Evolutionary conservation across 2,329 filamentous ascomycete genomes (phyloP), one percentile per base, ranked within the genome.

Genomic region (Colletotrichum sp.): DNA sequence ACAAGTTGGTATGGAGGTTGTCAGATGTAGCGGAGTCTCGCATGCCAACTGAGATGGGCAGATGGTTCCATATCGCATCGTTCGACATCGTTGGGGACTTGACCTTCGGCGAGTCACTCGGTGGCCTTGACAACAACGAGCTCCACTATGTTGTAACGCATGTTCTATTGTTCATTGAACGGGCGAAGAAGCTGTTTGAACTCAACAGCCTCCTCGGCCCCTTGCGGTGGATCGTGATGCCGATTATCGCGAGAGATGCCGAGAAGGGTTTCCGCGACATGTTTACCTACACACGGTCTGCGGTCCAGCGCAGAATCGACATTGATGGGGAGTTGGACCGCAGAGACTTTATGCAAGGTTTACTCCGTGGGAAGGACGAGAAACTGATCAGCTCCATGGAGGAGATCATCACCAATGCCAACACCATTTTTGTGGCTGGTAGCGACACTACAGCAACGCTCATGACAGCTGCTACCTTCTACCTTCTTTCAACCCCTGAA

Each of bases 381-480:
- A 72, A 24, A 68, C 64, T 36, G 32, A 66, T 65, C 24, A 57
- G 2, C 13, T 66, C 68, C 9, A 66, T 57, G n/a, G 60, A 71
- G 10, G 68, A 71, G 60, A 66, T 57, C 13, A 26, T 71, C 32
- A 57, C 68, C 12, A 57, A 71, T 18, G 32, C 64, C 13, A 72
- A 67, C 12, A 68, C 64, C 18, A 24, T 72, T 8, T 67, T 84
- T 32, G 26, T 82, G 8, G 83, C 82, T 10, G 82, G 84, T 1
- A 81, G 80, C 1, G 83, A 85, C 65, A 85, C 83, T 5, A 84
- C 83, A 3, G 82, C 83, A 5, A 83, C 82, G 0, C 52, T 80
- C 2, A 79, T 84, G 76, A 78, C 4, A 82, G 80, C 7, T 76
- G 77, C 36, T 32, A 71, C 39, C 12, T 66, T 52, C 10, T 71